Evolutionary conservation across 208 protist species (phyloP).

Genomic region (Trypanosoma platydactyli): DNA sequence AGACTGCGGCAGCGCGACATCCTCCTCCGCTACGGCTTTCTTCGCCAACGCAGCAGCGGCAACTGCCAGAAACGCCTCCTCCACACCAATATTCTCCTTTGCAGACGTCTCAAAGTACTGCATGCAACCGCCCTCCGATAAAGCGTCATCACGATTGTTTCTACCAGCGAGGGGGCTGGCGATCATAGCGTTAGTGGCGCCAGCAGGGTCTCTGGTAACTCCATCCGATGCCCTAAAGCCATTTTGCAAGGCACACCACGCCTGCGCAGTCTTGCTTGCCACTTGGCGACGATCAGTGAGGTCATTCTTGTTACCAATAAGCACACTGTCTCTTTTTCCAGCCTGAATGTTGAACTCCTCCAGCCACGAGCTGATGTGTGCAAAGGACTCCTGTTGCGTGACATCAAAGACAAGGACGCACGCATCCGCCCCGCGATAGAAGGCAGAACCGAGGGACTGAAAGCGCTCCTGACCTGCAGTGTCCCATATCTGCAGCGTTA

Average conservation of each 20-base stretch:
- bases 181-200: too few relatives aligned
- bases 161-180: background rate
- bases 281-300: conserved; percentile 94
- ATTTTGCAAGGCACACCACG: conserved; percentile 94
- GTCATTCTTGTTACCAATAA: conserved; percentile 99
- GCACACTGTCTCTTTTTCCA: conserved; percentile 96
- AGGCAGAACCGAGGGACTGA: conserved; percentile 98
- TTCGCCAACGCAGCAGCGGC: conserved; percentile 69
- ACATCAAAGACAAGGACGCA: conserved; percentile 93
- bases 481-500: conserved; percentile 97
- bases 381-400: conserved; percentile 84
- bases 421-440: conserved; percentile 99
- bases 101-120: conserved; percentile 98
- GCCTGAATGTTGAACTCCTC: conserved; percentile 98
- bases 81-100: conserved; percentile 98
- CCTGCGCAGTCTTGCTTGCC: conserved; percentile 89
- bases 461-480: conserved; percentile 99
- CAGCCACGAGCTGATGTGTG: conserved; percentile 94
- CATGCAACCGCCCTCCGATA: conserved; percentile 56
- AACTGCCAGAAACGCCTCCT: conserved; percentile 96
- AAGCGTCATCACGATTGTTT: background rate
- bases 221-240: too few relatives aligned
- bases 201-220: conserved; percentile 19
- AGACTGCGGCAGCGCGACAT: conserved; percentile 55
- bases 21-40: conserved; percentile 60